Evolutionary conservation across 805 yeast genomes (phyloP).

Genomic region (Blastobotrys americana): DNA sequence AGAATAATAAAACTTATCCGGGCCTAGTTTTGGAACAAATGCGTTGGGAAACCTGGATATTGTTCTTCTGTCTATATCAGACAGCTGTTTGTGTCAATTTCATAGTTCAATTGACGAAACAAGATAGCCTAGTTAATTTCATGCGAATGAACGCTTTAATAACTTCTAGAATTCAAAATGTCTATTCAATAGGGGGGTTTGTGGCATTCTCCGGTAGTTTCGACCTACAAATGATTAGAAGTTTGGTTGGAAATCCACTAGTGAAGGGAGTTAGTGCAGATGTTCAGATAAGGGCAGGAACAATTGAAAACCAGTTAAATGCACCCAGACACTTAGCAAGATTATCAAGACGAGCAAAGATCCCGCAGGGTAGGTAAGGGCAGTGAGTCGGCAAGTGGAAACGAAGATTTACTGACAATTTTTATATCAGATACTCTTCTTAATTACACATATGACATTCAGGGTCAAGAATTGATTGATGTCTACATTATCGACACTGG

Average conservation of each 20-base stretch:
- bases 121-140: conserved; percentile 17
- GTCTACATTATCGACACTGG: conserved; percentile 87
- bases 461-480: conserved; percentile 50
- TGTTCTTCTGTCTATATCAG: background rate
- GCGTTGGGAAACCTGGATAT: background rate
- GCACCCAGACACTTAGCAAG: conserved; percentile 47
- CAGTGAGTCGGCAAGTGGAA: conserved; percentile 8
- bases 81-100: conserved; percentile 10
- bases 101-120: conserved; percentile 23
- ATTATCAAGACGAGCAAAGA: conserved; percentile 24
- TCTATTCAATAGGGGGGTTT: conserved; percentile 62
- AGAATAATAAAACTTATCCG: background rate
- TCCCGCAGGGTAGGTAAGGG: conserved; percentile 15
- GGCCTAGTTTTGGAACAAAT: background rate
- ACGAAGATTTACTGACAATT: conserved; percentile 49
- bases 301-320: conserved; percentile 29
- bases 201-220: conserved; percentile 61
- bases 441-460: conserved; percentile 20
- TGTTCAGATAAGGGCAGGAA: conserved; percentile 50
- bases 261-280: conserved; percentile 56
- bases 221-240: conserved; percentile 42
- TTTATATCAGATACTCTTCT: conserved; percentile 45
- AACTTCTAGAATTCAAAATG: conserved; percentile 40
- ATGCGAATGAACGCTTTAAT: conserved; percentile 38
- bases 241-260: conserved; percentile 28